Evolutionary conservation across 2,329 filamentous ascomycete species (phyloP).

Genomic region (Sclerotinia borealis): DNA sequence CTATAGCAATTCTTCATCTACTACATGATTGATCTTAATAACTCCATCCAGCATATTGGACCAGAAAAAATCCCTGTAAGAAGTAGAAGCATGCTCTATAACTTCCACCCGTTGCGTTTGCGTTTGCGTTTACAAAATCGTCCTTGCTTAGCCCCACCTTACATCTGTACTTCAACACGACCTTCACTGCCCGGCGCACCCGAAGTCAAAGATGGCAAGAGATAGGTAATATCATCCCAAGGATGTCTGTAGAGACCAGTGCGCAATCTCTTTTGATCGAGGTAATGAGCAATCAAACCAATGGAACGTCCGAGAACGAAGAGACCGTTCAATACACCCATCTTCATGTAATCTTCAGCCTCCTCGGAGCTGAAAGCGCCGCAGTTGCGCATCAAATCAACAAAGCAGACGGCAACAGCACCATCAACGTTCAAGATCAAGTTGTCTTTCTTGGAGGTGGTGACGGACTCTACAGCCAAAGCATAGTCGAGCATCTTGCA

Average conservation of each 20-base stretch:
- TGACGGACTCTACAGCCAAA: slow-evolving; percentile 94
- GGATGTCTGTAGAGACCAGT: slow-evolving; percentile 98
- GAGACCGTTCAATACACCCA: slow-evolving; percentile 99
- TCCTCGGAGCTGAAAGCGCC: slow-evolving; percentile 94
- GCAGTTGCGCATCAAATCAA: slow-evolving; percentile 95
- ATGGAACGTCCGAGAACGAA: slow-evolving; percentile 97
- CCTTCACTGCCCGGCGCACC: slow-evolving; percentile 71
- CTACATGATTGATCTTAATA: slow-evolving; percentile 6
- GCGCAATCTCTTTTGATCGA: slow-evolving; percentile 98
- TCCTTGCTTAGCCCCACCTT: slow-evolving; percentile 12
- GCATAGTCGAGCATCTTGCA: slow-evolving; percentile 99
- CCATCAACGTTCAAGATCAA: slow-evolving; percentile 98
- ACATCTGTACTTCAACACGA: slow-evolving; percentile 80
- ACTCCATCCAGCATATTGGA: slow-evolving; percentile 6
- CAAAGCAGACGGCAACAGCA: slow-evolving; percentile 97
- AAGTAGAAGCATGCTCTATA: slow-evolving; percentile 10
- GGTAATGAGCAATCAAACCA: slow-evolving; percentile 98
- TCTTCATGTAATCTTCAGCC: slow-evolving; percentile 96
- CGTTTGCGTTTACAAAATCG: slow-evolving; percentile 1
- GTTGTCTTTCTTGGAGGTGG: slow-evolving; percentile 99
- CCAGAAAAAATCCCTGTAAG: slow-evolving; percentile 2
- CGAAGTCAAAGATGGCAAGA: slow-evolving; percentile 73
- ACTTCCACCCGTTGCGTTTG: neutral
- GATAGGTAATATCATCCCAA: slow-evolving; percentile 97
- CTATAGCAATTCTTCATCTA: slow-evolving; percentile 5